These are phyloP conservation scores for Didymella pinodella DNA, from an alignment of 2,329 filamentous ascomycete genomes.

Conservation along the genomic window DNA sequence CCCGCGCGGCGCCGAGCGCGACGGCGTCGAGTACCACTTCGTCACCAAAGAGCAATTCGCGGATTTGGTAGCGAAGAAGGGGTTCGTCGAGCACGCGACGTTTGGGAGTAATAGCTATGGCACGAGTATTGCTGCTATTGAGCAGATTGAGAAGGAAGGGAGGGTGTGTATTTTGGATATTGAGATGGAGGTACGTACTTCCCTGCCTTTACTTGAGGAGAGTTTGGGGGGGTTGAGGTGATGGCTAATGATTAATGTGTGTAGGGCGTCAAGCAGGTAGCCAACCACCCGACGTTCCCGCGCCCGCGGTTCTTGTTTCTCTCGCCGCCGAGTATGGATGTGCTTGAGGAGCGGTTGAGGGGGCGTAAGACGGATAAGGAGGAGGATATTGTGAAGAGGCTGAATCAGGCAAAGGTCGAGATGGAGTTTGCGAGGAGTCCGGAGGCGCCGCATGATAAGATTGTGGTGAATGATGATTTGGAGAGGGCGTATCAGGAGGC, in stretches of 20 bases:
- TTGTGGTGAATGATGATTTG: constrained; percentile 61
- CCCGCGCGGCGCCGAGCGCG: constrained; percentile 76
- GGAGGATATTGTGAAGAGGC: constrained; percentile 57
- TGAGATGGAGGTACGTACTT: constrained; percentile 80
- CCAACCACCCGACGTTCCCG: constrained; percentile 70
- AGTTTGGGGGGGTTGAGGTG: too few relatives aligned
- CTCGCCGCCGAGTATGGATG: constrained; percentile 76
- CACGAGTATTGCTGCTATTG: constrained; percentile 80
- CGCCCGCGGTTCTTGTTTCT: constrained; percentile 83
- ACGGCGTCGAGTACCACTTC: constrained; percentile 83
- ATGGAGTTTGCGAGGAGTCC: constrained; percentile 52
- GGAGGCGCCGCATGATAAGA: constrained; percentile 59
- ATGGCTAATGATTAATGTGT: not conserved
- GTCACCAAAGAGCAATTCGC: constrained; percentile 61
- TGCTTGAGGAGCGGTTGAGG: constrained; percentile 69
- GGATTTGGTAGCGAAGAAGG: constrained; percentile 63
- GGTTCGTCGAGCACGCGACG: constrained; percentile 86
- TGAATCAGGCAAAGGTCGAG: constrained; percentile 58
- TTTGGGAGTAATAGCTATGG: constrained; percentile 90
- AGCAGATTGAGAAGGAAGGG: constrained; percentile 74
- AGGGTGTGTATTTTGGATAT: constrained; percentile 88
- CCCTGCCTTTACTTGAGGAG: not conserved
- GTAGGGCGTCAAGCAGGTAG: constrained; percentile 90
- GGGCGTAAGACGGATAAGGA: constrained; percentile 56
- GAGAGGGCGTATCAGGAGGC: constrained; percentile 60